Base-by-base conservation (phyloP, 2,329 filamentous ascomycete species). In the Cladosporium sp. region DNA sequence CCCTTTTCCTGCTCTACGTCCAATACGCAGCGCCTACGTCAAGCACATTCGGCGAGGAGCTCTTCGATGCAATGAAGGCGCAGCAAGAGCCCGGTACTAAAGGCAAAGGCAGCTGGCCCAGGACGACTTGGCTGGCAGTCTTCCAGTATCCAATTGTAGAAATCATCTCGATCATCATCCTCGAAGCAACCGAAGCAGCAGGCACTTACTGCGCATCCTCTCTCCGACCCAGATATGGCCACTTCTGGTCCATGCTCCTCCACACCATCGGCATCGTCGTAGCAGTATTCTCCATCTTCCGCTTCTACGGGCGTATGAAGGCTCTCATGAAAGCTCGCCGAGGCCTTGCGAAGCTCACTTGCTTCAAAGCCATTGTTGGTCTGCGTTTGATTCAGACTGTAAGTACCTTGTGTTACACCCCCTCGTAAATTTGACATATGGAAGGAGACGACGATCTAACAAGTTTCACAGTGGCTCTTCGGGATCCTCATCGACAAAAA, bases 331-430 rank as follows among this genome's bases (percentile, higher is more conserved):
- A 62, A 40, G 60, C 61, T 15, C 61, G 59, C 7, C 57, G 62
- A 28, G 61, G 61, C 7, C 22, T 67, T 5, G 57, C 62, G 15
- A 70, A 69, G 58, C 61, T 69, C 1, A 44, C 62, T 19, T 62
- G 61, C 45, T 70, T 70, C 62, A 70, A 70, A 54, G 49, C 65
- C 13, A 66, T 70, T 25, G 65, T 70, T 32, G 60, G 63, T 54
- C 37, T 69, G 44, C 61, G 66, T 15, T 66, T 70, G 50, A 40
- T 65, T 20, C 64, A 69, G 37, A 57, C 53, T 28, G 49, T 52
- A 12, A 40, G 49, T 52, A n/a, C 22, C n/a, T n/a, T n/a, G n/a
- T n/a, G n/a, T n/a, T n/a, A n/a, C n/a, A n/a, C n/a, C n/a, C n/a
- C n/a, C n/a, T n/a, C n/a, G n/a, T n/a, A n/a, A n/a, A n/a, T n/a